A percentile compares a stretch with the other conserved stretches of the same genome.
These are phyloP conservation scores for Cucumis cinereus DNA, from an alignment of 306 rosid genomes.

Conservation along the genomic window DNA sequence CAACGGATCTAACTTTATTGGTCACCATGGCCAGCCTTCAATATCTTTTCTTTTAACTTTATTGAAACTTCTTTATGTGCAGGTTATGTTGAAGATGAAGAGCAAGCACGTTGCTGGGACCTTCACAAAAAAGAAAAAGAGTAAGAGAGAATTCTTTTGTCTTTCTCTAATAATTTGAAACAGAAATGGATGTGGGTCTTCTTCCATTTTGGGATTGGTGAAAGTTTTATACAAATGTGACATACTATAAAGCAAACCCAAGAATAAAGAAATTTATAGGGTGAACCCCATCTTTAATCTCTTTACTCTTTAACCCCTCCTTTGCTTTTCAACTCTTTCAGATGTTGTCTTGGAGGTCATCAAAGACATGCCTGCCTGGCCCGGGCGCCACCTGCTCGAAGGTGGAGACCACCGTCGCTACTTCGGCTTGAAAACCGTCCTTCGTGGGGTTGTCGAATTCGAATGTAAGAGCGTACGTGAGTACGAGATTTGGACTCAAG, in stretches of 20 bases:
- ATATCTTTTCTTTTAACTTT: background rate
- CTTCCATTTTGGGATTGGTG: conserved; percentile 72
- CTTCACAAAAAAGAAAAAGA: conserved; percentile 99
- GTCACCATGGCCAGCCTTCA: background rate
- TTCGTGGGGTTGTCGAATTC: conserved; percentile 70
- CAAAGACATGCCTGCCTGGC: conserved; percentile 85
- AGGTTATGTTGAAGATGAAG: conserved; percentile 99
- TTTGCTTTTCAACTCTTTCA: conserved; percentile 19
- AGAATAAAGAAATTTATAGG: conserved; percentile 16
- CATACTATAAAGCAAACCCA: conserved; percentile 11
- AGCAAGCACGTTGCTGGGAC: conserved; percentile 99
- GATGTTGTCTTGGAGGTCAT: conserved; percentile 75
- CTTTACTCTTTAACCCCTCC: background rate
- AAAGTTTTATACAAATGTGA: conserved; percentile 25
- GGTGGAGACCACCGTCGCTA: conserved; percentile 85
- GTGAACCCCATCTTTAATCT: background rate
- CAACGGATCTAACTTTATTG: conserved; percentile 4
- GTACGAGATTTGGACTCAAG: conserved; percentile 84
- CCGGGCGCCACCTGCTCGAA: conserved; percentile 82
- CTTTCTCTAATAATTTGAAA: conserved; percentile 47
- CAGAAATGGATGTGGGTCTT: conserved; percentile 81
- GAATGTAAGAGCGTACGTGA: conserved; percentile 72
- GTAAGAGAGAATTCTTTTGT: conserved; percentile 69
- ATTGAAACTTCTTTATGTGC: conserved; percentile 33
- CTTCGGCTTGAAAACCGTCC: conserved; percentile 66